Evolutionary conservation across 176 grass and related monocot genomes (phyloP).

Genomic region (Panicum miliaceum): DNA sequence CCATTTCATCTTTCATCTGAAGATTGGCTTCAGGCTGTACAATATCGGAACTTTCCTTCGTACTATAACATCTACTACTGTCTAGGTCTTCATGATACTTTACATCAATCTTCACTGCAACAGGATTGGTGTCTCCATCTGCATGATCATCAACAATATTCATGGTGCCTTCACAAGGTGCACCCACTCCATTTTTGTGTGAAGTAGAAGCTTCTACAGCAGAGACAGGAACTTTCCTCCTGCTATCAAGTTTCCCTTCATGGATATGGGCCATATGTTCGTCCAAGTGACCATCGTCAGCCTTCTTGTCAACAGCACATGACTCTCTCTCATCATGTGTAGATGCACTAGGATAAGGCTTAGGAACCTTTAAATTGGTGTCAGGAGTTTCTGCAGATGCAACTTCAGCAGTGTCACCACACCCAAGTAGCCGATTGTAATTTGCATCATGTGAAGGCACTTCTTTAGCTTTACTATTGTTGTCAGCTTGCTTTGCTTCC

Average conservation of each 20-base stretch:
- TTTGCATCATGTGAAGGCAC: slow-evolving; percentile 29
- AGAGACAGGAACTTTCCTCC: slow-evolving; percentile 22
- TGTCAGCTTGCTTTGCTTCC: slow-evolving; percentile 1
- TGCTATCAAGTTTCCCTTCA: slow-evolving; percentile 38
- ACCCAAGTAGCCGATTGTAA: slow-evolving; percentile 24
- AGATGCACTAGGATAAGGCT: slow-evolving; percentile 38
- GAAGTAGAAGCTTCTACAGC: slow-evolving; percentile 28
- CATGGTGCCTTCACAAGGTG: slow-evolving; percentile 26
- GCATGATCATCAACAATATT: slow-evolving; percentile 30
- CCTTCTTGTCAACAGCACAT: slow-evolving; percentile 44
- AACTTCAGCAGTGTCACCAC: slow-evolving; percentile 46
- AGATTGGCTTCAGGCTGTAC: slow-evolving; percentile 41
- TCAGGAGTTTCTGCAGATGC: slow-evolving; percentile 37
- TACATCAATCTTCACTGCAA: slow-evolving; percentile 33
- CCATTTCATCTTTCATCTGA: slow-evolving; percentile 55
- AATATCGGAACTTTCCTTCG: slow-evolving; percentile 37
- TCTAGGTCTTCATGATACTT: slow-evolving; percentile 39
- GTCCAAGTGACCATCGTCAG: slow-evolving; percentile 31
- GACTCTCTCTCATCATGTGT: slow-evolving; percentile 40
- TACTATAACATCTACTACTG: slow-evolving; percentile 29
- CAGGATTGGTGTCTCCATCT: slow-evolving; percentile 37
- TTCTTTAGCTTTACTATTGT: slow-evolving; percentile 42
- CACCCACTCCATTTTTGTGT: slow-evolving; percentile 24
- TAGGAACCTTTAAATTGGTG: slow-evolving; percentile 49
- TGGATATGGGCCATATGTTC: slow-evolving; percentile 17